Evolutionary conservation across 768 basidiomycete genomes (phyloP).

Genomic region (Pisolithus microcarpus): DNA sequence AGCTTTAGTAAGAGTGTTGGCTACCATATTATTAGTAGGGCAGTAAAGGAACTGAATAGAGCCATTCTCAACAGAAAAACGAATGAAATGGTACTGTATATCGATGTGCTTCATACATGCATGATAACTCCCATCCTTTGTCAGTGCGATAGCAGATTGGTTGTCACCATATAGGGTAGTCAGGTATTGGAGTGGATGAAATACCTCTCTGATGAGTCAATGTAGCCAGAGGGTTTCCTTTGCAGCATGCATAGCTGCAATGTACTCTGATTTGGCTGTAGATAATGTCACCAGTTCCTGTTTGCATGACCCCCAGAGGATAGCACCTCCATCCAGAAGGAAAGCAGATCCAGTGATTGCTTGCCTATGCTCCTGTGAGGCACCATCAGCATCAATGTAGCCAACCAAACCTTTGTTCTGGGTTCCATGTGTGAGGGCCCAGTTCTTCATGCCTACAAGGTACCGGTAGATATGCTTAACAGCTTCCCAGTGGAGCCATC

Average conservation of each 20-base stretch:
- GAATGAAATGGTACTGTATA: conserved; percentile 33
- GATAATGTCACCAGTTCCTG: not conserved
- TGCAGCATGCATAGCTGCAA: not conserved
- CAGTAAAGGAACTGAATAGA: no score
- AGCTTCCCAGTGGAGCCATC: conserved; percentile 12
- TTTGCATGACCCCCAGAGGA: no score
- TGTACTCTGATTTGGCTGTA: not conserved
- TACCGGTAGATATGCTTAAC: conserved; percentile 16
- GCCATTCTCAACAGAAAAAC: conserved; percentile 1
- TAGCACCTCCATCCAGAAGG: no score
- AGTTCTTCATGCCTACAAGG: conserved; percentile 1
- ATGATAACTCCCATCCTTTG: conserved; percentile 31
- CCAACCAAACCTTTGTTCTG: no score
- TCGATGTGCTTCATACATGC: conserved; percentile 38
- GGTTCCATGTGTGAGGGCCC: no score
- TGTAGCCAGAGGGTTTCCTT: not conserved
- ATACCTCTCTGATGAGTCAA: not conserved
- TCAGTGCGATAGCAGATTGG: conserved; percentile 7
- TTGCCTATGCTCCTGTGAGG: no score
- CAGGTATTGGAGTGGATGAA: not conserved
- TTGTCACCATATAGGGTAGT: not conserved
- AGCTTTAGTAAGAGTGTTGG: no score
- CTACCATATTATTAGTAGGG: no score
- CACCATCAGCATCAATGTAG: no score
- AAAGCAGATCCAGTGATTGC: no score